Percentiles rank a stretch among this genome's conserved stretches.
Conservation (phyloP, 306 rosid species). For the Hylodesmum podocarpum region DNA sequence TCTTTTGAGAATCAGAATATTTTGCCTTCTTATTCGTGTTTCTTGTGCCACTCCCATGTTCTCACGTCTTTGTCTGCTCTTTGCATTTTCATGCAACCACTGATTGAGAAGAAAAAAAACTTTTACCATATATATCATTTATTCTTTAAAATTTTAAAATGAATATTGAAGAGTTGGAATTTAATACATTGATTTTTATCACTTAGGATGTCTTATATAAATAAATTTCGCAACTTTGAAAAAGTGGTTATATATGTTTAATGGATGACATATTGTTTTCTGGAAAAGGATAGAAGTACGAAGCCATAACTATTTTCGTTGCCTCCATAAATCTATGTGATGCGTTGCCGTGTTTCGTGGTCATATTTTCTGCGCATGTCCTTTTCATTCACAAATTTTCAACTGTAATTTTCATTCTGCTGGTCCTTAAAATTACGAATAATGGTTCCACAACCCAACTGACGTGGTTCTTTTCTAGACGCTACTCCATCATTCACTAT, state of each 20-base stretch:
- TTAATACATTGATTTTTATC: background rate
- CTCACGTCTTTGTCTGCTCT: background rate
- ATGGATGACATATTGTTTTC: background rate
- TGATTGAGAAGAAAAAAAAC: background rate
- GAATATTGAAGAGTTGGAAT: background rate
- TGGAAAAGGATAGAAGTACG: background rate
- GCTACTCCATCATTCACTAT: background rate
- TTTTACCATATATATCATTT: background rate
- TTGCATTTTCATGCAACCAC: background rate
- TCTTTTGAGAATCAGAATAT: background rate
- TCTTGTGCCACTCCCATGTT: background rate
- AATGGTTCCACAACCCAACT: slow-evolving; percentile 1
- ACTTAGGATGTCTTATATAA: background rate
- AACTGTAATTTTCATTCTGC: background rate
- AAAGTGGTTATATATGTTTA: background rate
- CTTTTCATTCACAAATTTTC: slow-evolving; percentile 11
- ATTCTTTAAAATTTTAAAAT: background rate
- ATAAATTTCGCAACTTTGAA: background rate
- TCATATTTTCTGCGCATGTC: background rate
- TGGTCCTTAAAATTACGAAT: background rate
- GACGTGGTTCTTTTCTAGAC: background rate
- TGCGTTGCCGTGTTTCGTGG: background rate
- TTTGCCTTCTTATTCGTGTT: background rate
- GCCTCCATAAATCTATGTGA: background rate
- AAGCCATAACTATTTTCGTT: background rate